phyloP scores from a whole-genome alignment of 2,329 filamentous ascomycete species.

The Pseudocercospora macadamiae region DNA sequence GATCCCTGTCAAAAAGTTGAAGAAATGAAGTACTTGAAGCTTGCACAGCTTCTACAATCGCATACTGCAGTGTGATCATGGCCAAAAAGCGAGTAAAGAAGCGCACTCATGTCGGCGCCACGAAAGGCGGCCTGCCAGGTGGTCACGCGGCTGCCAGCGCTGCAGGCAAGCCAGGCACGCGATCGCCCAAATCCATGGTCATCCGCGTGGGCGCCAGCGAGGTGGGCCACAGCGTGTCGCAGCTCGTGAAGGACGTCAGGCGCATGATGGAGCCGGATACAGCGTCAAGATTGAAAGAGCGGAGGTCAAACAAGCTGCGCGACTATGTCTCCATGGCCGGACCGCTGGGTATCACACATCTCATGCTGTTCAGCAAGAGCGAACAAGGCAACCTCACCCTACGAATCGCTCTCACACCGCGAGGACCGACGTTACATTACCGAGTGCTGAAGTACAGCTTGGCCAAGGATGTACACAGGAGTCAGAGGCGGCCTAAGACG shows the following conservation, averaged over 20 bases:
- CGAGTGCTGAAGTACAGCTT: slow-evolving; percentile 93
- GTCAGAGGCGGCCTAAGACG: slow-evolving; percentile 79
- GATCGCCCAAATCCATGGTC: slow-evolving; percentile 93
- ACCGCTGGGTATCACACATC: slow-evolving; percentile 86
- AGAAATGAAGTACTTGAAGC: too few relatives aligned
- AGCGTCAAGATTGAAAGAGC: slow-evolving; percentile 83
- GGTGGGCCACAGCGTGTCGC: slow-evolving; percentile 86
- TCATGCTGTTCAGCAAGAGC: slow-evolving; percentile 90
- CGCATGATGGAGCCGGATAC: slow-evolving; percentile 96
- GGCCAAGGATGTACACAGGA: slow-evolving; percentile 83
- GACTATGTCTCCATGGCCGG: slow-evolving; percentile 97
- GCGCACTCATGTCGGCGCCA: slow-evolving; percentile 77
- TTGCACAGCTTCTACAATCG: too few relatives aligned
- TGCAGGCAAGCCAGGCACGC: slow-evolving; percentile 57
- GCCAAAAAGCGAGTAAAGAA: slow-evolving; percentile 82
- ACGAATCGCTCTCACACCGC: slow-evolving; percentile 81
- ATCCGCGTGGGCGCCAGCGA: slow-evolving; percentile 95
- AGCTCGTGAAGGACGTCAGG: slow-evolving; percentile 88
- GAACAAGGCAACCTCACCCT: slow-evolving; percentile 90
- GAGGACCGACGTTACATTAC: slow-evolving; percentile 92
- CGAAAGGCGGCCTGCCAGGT: slow-evolving; percentile 56
- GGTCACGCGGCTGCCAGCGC: slow-evolving; percentile 56
- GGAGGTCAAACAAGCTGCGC: slow-evolving; percentile 81
- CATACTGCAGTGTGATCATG: slow-evolving; percentile 64
- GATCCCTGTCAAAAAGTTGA: slow-evolving; percentile 8